phyloP scores from a whole-genome alignment of 2,329 filamentous ascomycete species.

The Fusarium sp. region DNA sequence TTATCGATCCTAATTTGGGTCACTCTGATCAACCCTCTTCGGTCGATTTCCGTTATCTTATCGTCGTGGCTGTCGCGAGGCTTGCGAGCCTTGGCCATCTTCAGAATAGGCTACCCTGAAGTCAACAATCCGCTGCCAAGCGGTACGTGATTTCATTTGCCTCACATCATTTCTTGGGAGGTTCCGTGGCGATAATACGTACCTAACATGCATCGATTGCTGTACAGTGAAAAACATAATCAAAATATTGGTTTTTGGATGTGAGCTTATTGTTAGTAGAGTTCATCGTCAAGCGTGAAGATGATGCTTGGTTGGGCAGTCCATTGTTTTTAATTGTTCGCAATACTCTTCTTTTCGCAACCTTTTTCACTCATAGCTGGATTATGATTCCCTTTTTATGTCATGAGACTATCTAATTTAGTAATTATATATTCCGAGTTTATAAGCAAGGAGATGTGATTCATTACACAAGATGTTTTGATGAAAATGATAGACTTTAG shows the following conservation, averaged over 20 bases:
- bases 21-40: neutral
- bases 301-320: fast-evolving
- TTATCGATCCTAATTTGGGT: neutral
- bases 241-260: too few species aligned
- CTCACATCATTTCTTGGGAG: neutral
- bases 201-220: fast-evolving
- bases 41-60: neutral
- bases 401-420: too few species aligned
- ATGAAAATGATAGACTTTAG: too few species aligned
- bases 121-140: neutral
- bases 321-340: too few species aligned
- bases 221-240: neutral
- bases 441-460: neutral
- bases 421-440: neutral
- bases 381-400: too few species aligned
- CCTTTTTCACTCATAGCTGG: too few species aligned
- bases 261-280: fast-evolving
- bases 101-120: neutral
- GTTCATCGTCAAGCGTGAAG: fast-evolving
- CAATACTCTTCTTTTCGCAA: too few species aligned
- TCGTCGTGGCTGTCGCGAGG: neutral
- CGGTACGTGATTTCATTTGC: neutral
- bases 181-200: neutral
- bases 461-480: neutral
- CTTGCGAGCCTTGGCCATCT: neutral